Evolutionary conservation across 2,329 filamentous ascomycete species (phyloP).

Genomic region (Curvularia spicifera): DNA sequence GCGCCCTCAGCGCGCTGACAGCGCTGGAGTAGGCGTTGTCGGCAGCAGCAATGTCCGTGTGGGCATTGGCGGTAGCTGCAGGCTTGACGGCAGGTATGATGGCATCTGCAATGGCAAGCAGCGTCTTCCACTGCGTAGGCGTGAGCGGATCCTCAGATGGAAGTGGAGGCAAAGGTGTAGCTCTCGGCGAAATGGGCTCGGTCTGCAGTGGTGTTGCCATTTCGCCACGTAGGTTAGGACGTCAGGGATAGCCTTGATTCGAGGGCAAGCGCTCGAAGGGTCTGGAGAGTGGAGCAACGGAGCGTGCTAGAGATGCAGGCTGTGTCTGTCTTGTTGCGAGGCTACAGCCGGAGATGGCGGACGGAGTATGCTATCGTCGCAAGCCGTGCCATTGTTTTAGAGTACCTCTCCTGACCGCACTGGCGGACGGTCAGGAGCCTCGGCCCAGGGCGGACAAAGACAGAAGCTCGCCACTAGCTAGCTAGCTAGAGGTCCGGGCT

Average conservation of each 20-base stretch:
- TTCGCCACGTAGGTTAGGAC: conserved; percentile 15
- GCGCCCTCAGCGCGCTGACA: conserved; percentile 44
- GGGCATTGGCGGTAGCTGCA: conserved; percentile 43
- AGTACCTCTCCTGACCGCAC: background rate
- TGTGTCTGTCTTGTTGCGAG: conserved; percentile 4
- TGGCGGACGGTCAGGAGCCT: conserved; percentile 8
- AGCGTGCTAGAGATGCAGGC: conserved; percentile 8
- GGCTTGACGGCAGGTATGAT: conserved; percentile 65
- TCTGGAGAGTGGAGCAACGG: conserved; percentile 6
- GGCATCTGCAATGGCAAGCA: conserved; percentile 64
- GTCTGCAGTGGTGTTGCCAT: conserved; percentile 34
- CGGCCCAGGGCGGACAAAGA: conserved; percentile 1
- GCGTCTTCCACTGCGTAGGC: conserved; percentile 63
- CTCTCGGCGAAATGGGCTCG: conserved; percentile 44
- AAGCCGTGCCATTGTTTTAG: conserved; percentile 8
- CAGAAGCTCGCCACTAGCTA: background rate
- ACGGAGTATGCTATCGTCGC: conserved; percentile 5
- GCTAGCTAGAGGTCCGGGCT: background rate
- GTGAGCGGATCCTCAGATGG: conserved; percentile 58
- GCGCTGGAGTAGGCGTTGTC: conserved; percentile 59
- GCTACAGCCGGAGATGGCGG: conserved; percentile 2
- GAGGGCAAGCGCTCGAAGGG: conserved; percentile 9
- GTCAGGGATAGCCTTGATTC: conserved; percentile 14
- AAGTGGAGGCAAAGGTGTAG: conserved; percentile 55
- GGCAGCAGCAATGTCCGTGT: conserved; percentile 54